Conservation (phyloP, 75 land plant genomes). For the Pinus tabuliformis region DNA sequence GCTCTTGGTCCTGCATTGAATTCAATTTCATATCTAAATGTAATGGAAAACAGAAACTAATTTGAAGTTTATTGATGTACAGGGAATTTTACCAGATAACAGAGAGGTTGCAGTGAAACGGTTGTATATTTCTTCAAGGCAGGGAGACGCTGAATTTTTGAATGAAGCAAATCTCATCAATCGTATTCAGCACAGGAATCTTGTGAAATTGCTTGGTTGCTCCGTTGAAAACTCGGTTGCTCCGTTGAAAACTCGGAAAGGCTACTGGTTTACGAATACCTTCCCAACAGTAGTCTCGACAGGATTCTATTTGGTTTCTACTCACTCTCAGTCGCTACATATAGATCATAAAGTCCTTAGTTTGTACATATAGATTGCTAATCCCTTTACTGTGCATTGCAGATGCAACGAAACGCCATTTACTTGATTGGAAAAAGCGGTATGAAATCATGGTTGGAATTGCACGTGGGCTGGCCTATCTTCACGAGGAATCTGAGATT, state of each 20-base stretch:
- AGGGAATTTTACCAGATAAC: too few species aligned
- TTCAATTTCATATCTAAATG: too few species aligned
- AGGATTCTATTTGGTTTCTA: background rate
- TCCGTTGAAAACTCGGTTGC: too few species aligned
- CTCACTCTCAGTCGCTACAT: too few species aligned
- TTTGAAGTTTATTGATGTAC: too few species aligned
- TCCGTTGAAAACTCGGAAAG: background rate
- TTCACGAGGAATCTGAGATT: slow-evolving; percentile 75
- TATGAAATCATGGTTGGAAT: slow-evolving; percentile 46
- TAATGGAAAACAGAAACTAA: too few species aligned
- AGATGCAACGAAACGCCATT: slow-evolving; percentile 1
- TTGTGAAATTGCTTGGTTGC: background rate
- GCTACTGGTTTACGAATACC: background rate
- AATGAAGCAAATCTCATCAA: background rate
- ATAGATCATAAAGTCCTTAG: too few species aligned
- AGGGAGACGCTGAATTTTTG: background rate
- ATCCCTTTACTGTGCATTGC: background rate
- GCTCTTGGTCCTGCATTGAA: too few species aligned
- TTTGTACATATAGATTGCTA: too few species aligned
- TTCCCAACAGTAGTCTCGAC: background rate
- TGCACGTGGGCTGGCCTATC: slow-evolving; percentile 77
- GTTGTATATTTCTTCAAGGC: too few species aligned
- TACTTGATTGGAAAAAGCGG: slow-evolving; percentile 50
- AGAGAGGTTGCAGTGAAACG: too few species aligned
- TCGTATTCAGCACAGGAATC: background rate